Evolutionary conservation across 73 alveolate species (phyloP).

Genomic region (Tetrahymena elliotti): DNA sequence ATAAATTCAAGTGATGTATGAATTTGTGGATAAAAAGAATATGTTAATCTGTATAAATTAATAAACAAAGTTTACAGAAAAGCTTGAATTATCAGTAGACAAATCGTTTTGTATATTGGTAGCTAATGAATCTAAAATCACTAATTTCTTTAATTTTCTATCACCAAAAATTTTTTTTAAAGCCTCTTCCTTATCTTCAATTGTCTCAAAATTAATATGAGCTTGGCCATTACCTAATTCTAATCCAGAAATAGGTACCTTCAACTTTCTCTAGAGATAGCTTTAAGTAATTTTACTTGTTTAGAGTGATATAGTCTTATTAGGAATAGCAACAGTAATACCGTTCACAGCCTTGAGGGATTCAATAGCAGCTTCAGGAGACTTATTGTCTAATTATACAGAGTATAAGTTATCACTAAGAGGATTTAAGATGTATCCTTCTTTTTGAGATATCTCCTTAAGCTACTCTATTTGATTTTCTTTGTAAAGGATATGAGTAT

Average conservation of each 20-base stretch:
- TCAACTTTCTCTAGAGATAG: not conserved
- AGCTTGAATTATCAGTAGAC: not conserved
- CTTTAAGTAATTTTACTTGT: not conserved
- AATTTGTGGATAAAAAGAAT: not conserved
- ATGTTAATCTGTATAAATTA: not conserved
- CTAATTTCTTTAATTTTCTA: not conserved
- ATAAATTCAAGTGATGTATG: not conserved
- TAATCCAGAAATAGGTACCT: not conserved
- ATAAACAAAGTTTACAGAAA: not conserved
- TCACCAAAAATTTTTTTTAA: not conserved
- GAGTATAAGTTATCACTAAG: not conserved
- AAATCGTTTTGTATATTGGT: not conserved
- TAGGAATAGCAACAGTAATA: not conserved
- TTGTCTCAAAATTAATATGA: not conserved
- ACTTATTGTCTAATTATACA: not conserved
- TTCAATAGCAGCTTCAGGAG: not conserved
- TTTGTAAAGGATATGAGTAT: not conserved
- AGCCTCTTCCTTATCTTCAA: not conserved
- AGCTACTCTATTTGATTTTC: not conserved
- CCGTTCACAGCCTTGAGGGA: not conserved
- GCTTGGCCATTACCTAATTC: not conserved
- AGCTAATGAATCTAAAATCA: not conserved
- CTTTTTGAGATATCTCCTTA: not conserved
- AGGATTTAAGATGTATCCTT: not conserved
- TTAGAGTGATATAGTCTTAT: not conserved